These are phyloP conservation scores for Scolecobasidium constrictum DNA, from an alignment of 2,329 filamentous ascomycete species.

Conservation along the genomic window DNA sequence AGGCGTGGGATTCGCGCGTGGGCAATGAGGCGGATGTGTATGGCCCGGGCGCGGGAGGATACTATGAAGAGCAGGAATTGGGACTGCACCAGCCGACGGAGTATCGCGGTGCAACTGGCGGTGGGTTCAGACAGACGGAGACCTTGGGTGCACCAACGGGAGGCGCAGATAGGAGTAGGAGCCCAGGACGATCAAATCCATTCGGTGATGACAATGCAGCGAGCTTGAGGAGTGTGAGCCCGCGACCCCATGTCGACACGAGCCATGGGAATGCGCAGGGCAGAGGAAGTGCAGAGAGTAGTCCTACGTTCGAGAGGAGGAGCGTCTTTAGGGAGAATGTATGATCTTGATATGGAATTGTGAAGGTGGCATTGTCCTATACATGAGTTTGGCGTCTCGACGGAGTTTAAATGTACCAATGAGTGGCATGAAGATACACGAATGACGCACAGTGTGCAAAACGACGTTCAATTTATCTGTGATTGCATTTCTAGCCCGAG, in stretches of 20 bases:
- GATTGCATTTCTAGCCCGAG: too few relatives aligned
- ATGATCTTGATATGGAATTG: too few relatives aligned
- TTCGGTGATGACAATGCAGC: slow-evolving; percentile 59
- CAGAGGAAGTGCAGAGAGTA: slow-evolving; percentile 33
- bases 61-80: slow-evolving; percentile 69
- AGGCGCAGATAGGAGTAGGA: slow-evolving; percentile 23
- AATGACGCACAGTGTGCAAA: too few relatives aligned
- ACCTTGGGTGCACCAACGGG: slow-evolving; percentile 22
- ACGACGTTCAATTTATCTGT: too few relatives aligned
- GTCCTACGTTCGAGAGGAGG: slow-evolving; percentile 53
- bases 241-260: slow-evolving; percentile 51
- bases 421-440: too few relatives aligned
- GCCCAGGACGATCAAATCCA: slow-evolving; percentile 39
- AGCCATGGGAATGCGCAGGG: slow-evolving; percentile 30
- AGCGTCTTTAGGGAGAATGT: slow-evolving; percentile 63
- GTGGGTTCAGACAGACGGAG: slow-evolving; percentile 39
- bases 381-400: too few relatives aligned
- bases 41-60: slow-evolving; percentile 35
- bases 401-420: too few relatives aligned
- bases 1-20: slow-evolving; percentile 75
- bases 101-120: slow-evolving; percentile 27
- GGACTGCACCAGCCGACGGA: slow-evolving; percentile 38
- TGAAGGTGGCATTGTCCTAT: too few relatives aligned
- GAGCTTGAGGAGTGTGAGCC: slow-evolving; percentile 61
- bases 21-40: slow-evolving; percentile 60